These are phyloP conservation scores for Crithidia brevicula DNA, from an alignment of 208 protist species.

Conservation along the genomic window DNA sequence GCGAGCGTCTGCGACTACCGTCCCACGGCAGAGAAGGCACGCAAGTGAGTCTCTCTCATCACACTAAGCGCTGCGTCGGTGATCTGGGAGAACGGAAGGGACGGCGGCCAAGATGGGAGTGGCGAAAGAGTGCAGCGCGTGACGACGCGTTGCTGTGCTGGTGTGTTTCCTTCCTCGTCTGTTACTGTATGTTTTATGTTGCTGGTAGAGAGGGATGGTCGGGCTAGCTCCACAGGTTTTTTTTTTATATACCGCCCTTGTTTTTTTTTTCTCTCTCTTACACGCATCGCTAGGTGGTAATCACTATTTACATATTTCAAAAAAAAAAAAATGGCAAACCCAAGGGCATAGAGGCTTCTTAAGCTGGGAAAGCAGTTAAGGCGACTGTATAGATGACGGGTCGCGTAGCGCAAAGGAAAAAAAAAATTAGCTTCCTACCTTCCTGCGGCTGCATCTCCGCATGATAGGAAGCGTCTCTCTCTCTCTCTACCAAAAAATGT, in stretches of 20 bases:
- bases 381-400: too few relatives aligned
- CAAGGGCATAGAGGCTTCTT: too few relatives aligned
- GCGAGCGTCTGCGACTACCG: conserved; percentile 94
- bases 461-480: too few relatives aligned
- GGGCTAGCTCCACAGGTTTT: neutral
- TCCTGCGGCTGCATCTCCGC: too few relatives aligned
- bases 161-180: too few relatives aligned
- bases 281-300: conserved; percentile 2
- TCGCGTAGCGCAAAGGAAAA: too few relatives aligned
- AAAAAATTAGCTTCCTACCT: too few relatives aligned
- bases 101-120: neutral
- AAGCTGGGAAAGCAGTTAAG: too few relatives aligned
- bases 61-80: neutral
- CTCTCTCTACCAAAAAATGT: too few relatives aligned
- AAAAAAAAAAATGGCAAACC: conserved; percentile 4
- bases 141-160: conserved; percentile 1
- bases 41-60: conserved; percentile 9
- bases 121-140: too few relatives aligned
- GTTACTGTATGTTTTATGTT: too few relatives aligned
- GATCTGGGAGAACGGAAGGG: neutral
- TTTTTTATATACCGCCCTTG: neutral
- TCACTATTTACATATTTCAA: conserved; percentile 9
- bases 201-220: neutral
- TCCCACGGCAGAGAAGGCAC: conserved; percentile 23
- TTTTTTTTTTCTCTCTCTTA: too few relatives aligned